Evolutionary conservation across 208 protist species (phyloP), one percentile per base, ranked within the genome.

Genomic region (Trypanosoma boissoni): DNA sequence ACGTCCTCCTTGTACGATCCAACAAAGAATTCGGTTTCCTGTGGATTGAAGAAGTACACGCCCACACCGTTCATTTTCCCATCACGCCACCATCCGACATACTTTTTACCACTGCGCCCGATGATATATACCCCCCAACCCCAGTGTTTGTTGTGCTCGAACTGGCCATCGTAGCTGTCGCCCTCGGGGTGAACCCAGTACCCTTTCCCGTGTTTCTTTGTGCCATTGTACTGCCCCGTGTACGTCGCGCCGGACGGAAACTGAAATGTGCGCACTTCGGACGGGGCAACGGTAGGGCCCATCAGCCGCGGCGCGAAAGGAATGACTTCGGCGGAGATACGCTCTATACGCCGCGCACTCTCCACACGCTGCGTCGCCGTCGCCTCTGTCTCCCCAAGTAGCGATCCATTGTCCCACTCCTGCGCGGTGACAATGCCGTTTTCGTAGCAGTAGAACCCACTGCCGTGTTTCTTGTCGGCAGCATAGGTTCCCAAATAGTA

Each of bases 91-190:
- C 87, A 72, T 10, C 88, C 88, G 1, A 93, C 86, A 52, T 85
- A 95, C 52, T 85, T 86, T 63, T 95, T 95, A 24, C 88, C 86
- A 55, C 78, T 92, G 36, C 81, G 72, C 5, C 88, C 88, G 61
- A 89, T 89, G 36, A 83, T 78, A 63, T 95, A 95, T 16, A 95
- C 86, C 8, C 88, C 88, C 88, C 88, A 95, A n/a, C 88, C 88
- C 43, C 74, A 74, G 78, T 95, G 88, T 56, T 85, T 81, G 62
- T 95, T 95, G 63, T 74, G 73, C 39, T 89, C 76, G 66, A 89
- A 95, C 72, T 90, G 78, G 23, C 88, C 88, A 58, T 93, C 83
- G 73, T 92, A 95, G 71, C 74, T 89, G 58, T 95, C 88, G 23
- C 88, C 88, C 58, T 91, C 83, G 9, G 88, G 88, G 70, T 95